Conservation (phyloP, 805 yeast species). For the Saturnispora saitoi region DNA sequence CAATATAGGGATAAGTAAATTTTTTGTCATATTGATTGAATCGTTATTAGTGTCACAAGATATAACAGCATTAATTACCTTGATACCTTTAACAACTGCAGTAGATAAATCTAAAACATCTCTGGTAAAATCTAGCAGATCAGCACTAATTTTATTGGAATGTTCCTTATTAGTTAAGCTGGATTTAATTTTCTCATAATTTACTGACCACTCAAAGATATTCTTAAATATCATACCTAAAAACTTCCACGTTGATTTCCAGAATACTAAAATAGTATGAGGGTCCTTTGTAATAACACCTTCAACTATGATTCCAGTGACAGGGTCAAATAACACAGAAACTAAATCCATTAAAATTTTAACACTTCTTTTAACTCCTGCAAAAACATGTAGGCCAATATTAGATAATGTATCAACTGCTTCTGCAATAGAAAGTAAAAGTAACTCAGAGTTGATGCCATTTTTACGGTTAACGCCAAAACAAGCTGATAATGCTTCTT, state of each 20-base stretch:
- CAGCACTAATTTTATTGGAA: slow-evolving; percentile 19
- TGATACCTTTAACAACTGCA: slow-evolving; percentile 54
- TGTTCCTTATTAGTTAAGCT: slow-evolving; percentile 14
- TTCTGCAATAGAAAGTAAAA: slow-evolving; percentile 37
- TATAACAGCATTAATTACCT: slow-evolving; percentile 32
- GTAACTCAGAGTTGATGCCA: slow-evolving; percentile 10
- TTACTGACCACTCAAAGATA: slow-evolving; percentile 67
- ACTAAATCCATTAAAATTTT: slow-evolving; percentile 68
- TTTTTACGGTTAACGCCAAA: slow-evolving; percentile 26
- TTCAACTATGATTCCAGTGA: slow-evolving; percentile 42
- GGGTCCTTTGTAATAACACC: slow-evolving; percentile 15
- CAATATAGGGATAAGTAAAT: slow-evolving; percentile 45
- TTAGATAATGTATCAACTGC: slow-evolving; percentile 31
- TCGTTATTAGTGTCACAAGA: slow-evolving; percentile 19
- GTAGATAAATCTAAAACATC: slow-evolving; percentile 78
- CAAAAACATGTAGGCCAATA: slow-evolving; percentile 1
- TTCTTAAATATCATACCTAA: slow-evolving; percentile 57
- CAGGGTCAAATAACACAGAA: slow-evolving; percentile 55
- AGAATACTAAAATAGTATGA: slow-evolving; percentile 33
- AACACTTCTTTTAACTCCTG: slow-evolving; percentile 40
- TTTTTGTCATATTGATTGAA: slow-evolving; percentile 12
- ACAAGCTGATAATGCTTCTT: slow-evolving; percentile 59
- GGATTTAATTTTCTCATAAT: slow-evolving; percentile 23
- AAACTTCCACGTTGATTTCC: slow-evolving; percentile 70
- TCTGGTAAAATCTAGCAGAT: slow-evolving; percentile 60